These are phyloP conservation scores for Nannizzia gypsea DNA, from an alignment of 2,329 filamentous ascomycete species.

Conservation along the genomic window DNA sequence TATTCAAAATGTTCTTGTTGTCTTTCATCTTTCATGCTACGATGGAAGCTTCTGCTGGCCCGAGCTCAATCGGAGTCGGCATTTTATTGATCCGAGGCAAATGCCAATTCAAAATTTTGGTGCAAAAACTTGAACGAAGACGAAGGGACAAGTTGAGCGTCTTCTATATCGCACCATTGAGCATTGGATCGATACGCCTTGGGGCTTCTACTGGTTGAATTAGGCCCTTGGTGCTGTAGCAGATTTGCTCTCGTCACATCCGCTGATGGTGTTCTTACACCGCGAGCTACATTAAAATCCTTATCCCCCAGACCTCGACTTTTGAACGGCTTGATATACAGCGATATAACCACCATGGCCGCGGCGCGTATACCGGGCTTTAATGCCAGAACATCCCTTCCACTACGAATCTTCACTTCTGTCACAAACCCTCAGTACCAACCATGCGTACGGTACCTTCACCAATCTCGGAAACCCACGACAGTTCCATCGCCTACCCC, in stretches of 20 bases:
- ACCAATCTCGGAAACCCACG: slow-evolving; percentile 32
- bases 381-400: slow-evolving; percentile 3
- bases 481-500: slow-evolving; percentile 60
- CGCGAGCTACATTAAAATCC: neutral
- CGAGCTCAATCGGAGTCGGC: neutral
- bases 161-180: neutral
- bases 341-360: neutral
- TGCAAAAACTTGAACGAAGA: neutral
- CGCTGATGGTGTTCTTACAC: neutral
- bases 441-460: slow-evolving; percentile 27
- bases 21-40: neutral
- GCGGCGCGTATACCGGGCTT: slow-evolving; percentile 2
- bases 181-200: neutral
- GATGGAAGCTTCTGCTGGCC: neutral
- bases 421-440: slow-evolving; percentile 20
- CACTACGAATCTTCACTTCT: slow-evolving; percentile 13
- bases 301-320: neutral
- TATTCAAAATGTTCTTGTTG: neutral
- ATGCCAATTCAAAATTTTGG: neutral
- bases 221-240: neutral
- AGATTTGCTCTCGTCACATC: neutral
- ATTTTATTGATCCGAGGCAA: neutral
- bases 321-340: neutral
- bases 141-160: neutral
- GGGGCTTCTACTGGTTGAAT: no score